Base-by-base conservation (phyloP, 768 basidiomycete species). In the Suillus discolor region DNA sequence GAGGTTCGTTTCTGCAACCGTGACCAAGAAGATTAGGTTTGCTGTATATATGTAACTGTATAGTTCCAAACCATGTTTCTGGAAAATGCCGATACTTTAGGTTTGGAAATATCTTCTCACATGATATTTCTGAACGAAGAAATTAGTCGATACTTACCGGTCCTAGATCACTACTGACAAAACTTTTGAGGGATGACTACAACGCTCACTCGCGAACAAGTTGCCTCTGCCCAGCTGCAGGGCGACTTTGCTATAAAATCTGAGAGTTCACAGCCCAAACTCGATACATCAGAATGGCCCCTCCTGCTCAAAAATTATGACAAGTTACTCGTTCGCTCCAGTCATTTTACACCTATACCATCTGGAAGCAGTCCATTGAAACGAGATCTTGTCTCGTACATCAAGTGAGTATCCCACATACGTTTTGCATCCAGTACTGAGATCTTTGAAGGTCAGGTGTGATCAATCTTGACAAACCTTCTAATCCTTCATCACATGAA, bases 401-500 rank as follows among this genome's bases (percentile, higher is more conserved):
- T 99, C 78, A 97, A 96, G 92, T 94, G 74, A 62, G 79, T 65
- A n/a, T 6, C 3, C 7, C 18, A 28, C 45, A 41, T 11, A 55
- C 53, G 9, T 1, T 25, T 25, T 61, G 49, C 12, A 66, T n/a
- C 20, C 18, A 15, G 15, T 45, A 25, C 42, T 63, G 45, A 54
- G 49, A 65, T 62, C 34, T 68, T 67, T 65, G n/a, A 69, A 97
- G 95, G 83, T 94, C 96, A 70, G 97, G 97, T 71, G 94, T 98
- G 62, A 99, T 99, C 77, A 99, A 99, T 81, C 85, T 99, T 70
- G 97, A 99, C 87, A 99, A 99, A 75, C 97, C 97, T 28, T 98
- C 97, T 39, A 99, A 99, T 80, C 97, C 97, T 4, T 97, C 96
- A 20, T 97, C 96, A 6, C 97, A 99, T 79, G 97, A 99, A 83